Conservation (phyloP, 768 basidiomycete species). For the Sporobolomyces phaffii region DNA sequence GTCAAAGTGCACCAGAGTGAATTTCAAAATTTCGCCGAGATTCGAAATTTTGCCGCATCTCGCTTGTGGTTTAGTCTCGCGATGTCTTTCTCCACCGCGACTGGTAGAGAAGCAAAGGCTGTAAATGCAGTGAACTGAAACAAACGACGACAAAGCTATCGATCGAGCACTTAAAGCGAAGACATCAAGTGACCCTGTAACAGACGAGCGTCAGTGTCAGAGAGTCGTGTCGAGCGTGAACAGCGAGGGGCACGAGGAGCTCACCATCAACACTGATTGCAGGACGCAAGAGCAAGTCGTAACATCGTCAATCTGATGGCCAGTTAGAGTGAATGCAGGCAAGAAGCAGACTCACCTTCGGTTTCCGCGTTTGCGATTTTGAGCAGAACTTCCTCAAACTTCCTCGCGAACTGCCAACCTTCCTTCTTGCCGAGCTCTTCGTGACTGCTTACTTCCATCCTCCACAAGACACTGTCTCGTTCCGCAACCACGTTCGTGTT, state of each 20-base stretch:
- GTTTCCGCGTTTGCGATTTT: slow-evolving; percentile 31
- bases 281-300: too few relatives aligned
- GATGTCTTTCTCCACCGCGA: not conserved
- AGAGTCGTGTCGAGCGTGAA: too few relatives aligned
- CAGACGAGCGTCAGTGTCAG: not conserved
- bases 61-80: not conserved
- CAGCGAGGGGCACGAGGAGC: not conserved
- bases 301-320: too few relatives aligned
- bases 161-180: not conserved
- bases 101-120: not conserved
- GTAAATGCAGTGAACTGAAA: not conserved
- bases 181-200: slow-evolving; percentile 31
- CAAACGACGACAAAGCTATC: not conserved
- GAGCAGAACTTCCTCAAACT: slow-evolving; percentile 35
- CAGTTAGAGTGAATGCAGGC: too few relatives aligned
- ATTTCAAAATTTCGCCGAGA: not conserved
- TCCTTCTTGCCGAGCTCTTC: slow-evolving; percentile 51
- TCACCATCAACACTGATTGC: slow-evolving; percentile 26
- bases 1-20: not conserved
- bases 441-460: slow-evolving; percentile 59
- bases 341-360: slow-evolving; percentile 27
- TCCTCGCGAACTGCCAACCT: slow-evolving; percentile 26
- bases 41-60: not conserved
- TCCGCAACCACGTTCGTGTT: slow-evolving; percentile 85
- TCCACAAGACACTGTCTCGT: slow-evolving; percentile 72